Evolutionary conservation across 441 rosid genomes (phyloP).

Genomic region (Euphorbia corollata): DNA sequence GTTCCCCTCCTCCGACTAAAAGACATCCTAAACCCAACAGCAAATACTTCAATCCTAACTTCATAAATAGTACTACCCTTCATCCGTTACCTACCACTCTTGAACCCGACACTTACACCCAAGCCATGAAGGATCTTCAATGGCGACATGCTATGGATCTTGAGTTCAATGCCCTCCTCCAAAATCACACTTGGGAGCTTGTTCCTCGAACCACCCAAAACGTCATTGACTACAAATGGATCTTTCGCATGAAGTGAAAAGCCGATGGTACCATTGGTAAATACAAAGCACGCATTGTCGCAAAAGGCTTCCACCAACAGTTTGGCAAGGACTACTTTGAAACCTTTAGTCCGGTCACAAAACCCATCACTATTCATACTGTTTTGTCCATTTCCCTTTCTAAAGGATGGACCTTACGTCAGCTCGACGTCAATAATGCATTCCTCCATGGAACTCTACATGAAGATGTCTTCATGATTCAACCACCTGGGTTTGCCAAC

Average conservation of each 20-base stretch:
- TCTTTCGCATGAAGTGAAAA: background rate
- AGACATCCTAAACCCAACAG: too few relatives aligned
- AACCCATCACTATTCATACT: background rate
- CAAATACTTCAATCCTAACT: background rate
- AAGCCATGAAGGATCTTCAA: background rate
- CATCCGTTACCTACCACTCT: background rate
- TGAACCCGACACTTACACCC: background rate
- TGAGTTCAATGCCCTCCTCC: background rate
- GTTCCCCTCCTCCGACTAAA: too few relatives aligned
- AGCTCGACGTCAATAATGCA: constrained; percentile 1
- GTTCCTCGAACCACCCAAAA: background rate
- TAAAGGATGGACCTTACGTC: background rate
- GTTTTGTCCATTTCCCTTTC: background rate
- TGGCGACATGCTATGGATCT: background rate
- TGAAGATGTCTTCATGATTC: background rate
- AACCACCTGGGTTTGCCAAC: background rate
- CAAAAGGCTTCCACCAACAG: background rate
- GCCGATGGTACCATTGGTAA: background rate
- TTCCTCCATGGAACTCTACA: background rate
- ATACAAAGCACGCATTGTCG: background rate
- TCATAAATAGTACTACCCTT: background rate
- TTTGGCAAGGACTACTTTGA: background rate
- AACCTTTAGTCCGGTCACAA: background rate
- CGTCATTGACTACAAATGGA: background rate
- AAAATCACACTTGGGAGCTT: background rate